Conservation (phyloP, 805 yeast genomes). For the Kregervanrija delftensis region DNA sequence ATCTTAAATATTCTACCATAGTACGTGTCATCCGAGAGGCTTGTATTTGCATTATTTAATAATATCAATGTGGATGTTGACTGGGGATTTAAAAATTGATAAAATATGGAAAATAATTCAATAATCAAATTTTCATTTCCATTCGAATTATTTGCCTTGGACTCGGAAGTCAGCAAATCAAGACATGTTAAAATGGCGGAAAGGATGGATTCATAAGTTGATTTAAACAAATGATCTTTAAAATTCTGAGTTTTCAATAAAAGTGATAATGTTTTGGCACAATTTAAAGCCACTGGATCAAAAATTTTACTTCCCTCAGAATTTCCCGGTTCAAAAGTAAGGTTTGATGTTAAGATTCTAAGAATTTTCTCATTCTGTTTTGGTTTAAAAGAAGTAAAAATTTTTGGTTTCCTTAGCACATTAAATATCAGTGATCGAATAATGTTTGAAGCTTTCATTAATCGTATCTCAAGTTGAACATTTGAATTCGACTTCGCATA, state of each 20-base stretch:
- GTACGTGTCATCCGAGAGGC: conserved; percentile 4
- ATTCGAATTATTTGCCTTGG: not conserved
- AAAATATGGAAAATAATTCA: conserved; percentile 14
- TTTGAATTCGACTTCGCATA: conserved; percentile 18
- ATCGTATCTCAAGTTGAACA: conserved; percentile 17
- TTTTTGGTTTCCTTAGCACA: conserved; percentile 8
- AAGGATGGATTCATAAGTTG: conserved; percentile 14
- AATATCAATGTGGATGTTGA: conserved; percentile 13
- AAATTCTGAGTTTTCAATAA: conserved; percentile 20
- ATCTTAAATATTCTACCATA: conserved; percentile 12
- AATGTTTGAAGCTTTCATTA: conserved; percentile 18
- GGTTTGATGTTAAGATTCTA: conserved; percentile 12
- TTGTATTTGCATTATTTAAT: conserved; percentile 7
- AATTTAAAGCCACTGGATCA: conserved; percentile 26
- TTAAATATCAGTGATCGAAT: conserved; percentile 13
- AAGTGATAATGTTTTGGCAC: conserved; percentile 21
- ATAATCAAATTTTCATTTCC: conserved; percentile 16
- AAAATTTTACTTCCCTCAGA: conserved; percentile 10
- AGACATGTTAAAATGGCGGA: conserved; percentile 12
- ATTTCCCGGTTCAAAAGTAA: conserved; percentile 8
- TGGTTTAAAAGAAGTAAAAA: conserved; percentile 17
- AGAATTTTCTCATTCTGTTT: conserved; percentile 23
- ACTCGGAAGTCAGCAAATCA: conserved; percentile 6
- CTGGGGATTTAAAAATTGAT: conserved; percentile 15
- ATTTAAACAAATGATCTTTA: conserved; percentile 18